Base-by-base conservation (phyloP, 306 rosid species). In the Lathyrus sativus region DNA sequence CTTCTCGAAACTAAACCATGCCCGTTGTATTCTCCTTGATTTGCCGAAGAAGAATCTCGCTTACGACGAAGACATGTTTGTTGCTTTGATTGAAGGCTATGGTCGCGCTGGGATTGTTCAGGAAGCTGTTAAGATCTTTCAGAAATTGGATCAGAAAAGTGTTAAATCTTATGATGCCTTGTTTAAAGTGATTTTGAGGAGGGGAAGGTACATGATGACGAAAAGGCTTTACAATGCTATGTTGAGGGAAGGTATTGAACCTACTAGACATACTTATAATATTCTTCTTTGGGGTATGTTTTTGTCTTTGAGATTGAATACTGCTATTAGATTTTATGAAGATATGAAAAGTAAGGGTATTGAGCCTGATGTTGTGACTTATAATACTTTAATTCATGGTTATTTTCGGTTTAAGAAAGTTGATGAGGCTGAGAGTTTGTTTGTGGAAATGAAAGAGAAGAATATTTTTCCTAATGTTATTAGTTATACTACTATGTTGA, bases 201-300 rank as follows among this genome's bases (percentile, higher is more conserved):
- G 89, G 15, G 96, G 97, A 9, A 66, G 97, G 42, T 88, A 90
- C 69, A 85, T 88, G 97, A 93, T 93, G 98, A 96, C 90, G 0
- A 93, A 88, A 73, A 83, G 96, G 81, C 82, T 88, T 74, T 90
- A 88, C 12, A 90, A 93, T 76, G 82, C 89, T 0, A 88, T 90
- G 97, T 49, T 93, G 54, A 77, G 77, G 37, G 98, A 93, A 60
- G 96, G 95, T 5, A 78, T 93, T 9, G 84, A 85, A 62, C 98
- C 98, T 4, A 86, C 93, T n/a, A 54, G 82, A 26, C 96, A 89
- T 67, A 90, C 96, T 0, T 90, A 86, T 55, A 88, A 90, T 70
- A 9, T 92, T 17, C 77, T 92, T 75, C 65, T 92, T 10, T 88
- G 98, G 98, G 96, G 98, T n/a, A 83, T 93, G 86, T 83, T 93